phyloP scores from a whole-genome alignment of 805 yeast species.

The Candida andamanensis region DNA sequence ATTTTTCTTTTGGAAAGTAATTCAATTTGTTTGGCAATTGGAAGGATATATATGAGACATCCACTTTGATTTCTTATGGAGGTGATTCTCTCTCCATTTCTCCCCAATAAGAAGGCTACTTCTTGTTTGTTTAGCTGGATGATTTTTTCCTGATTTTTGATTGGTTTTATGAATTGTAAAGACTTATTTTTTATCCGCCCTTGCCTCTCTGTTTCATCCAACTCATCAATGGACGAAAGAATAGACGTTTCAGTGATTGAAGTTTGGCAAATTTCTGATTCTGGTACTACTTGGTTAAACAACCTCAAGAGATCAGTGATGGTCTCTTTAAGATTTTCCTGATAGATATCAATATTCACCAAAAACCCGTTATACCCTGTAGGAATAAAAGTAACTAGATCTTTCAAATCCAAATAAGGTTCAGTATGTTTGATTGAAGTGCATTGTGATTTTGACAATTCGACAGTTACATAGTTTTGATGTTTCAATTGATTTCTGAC shows the following conservation, averaged over 20 bases:
- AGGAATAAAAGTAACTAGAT: constrained; percentile 7
- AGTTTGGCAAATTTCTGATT: too few relatives aligned
- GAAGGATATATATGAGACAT: constrained; percentile 19
- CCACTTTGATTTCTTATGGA: constrained; percentile 17
- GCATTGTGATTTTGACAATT: constrained; percentile 2
- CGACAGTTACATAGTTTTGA: constrained; percentile 6
- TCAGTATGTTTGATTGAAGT: too few relatives aligned
- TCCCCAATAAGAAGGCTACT: constrained; percentile 22
- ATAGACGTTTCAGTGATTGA: too few relatives aligned
- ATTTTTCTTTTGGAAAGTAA: constrained; percentile 10
- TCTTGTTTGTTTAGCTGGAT: constrained; percentile 13
- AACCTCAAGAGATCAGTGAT: too few relatives aligned
- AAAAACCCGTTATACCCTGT: constrained; percentile 8
- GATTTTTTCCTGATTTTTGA: constrained; percentile 1
- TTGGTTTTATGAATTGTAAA: too few relatives aligned
- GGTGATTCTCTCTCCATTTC: constrained; percentile 19
- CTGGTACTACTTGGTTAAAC: too few relatives aligned
- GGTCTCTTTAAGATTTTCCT: background rate
- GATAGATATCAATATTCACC: constrained; percentile 3
- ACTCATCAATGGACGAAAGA: too few relatives aligned
- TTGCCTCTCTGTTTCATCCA: too few relatives aligned
- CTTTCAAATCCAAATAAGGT: too few relatives aligned
- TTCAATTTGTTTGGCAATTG: constrained; percentile 8
- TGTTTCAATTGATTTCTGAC: constrained; percentile 4
- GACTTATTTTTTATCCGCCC: too few relatives aligned